Base-by-base conservation (phyloP, 2,329 filamentous ascomycete species). In the Harringtonia lauricola region DNA sequence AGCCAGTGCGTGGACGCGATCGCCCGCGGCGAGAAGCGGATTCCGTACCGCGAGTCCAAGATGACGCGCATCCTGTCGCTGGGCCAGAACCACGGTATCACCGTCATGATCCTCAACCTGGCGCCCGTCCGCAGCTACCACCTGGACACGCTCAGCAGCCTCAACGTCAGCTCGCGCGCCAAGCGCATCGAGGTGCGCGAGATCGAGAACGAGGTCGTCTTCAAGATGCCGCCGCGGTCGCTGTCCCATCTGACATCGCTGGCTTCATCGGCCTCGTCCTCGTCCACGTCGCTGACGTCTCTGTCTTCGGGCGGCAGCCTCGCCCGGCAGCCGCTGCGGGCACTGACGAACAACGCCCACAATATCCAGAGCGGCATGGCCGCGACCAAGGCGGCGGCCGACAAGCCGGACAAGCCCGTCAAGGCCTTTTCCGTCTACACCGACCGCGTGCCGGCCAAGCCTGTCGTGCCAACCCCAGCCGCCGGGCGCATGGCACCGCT, bases 1-100 rank as follows among this genome's bases (percentile, higher is more conserved):
- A 90, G 87, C 36, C 88, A 95, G 60, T 96, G 90, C 55, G 90
- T 96, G 42, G 90, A 96, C 59, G 90, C 90, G 44, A 96, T 96
- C 58, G 85, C 83, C 1, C 69, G 76, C 21, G 76, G 77, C 28
- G 78, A 82, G 58, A 76, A 72, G 54, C 78, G 90, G 29, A 90
- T 96, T 55, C 90, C 92, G 0, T 96, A 94, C 60, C 76, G 90
- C 45, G 90, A 95, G 59, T 92, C 85, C 43, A 95, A 96, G 68
- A 95, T 96, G 90, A 96, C 92, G 1, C 77, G 90, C 38, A 95
- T 96, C 44, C 65, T 96, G 22, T 90, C 85, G 0, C 66, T 96
- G 9, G 90, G 90, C 3, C 90, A 95, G 65, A 95, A 96, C 65
- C 87, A 94, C 51, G 90, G 92, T 41, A 79, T 95, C 52, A 95